Evolutionary conservation across 331 rosid genomes (phyloP).

Genomic region (Stylosanthes scabra): DNA sequence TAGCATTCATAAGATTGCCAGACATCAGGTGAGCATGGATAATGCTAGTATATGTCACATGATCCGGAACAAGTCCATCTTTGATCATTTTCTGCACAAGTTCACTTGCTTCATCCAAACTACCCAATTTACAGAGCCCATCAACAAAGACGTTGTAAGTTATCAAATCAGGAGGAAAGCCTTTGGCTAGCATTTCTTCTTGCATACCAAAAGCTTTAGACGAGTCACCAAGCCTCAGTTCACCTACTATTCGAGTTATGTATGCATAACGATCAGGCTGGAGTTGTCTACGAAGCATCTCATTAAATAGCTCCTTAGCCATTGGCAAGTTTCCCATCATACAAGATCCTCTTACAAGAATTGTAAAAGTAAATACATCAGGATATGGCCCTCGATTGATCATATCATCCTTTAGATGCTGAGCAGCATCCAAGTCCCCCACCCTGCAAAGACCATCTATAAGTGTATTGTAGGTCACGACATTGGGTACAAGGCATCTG

Average conservation of each 20-base stretch:
- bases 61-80: slow-evolving; percentile 67
- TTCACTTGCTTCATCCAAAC: slow-evolving; percentile 58
- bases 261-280: slow-evolving; percentile 71
- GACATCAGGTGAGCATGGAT: slow-evolving; percentile 67
- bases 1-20: slow-evolving; percentile 66
- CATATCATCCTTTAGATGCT: slow-evolving; percentile 67
- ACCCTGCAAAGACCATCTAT: slow-evolving; percentile 70
- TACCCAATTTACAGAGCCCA: slow-evolving; percentile 62
- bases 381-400: slow-evolving; percentile 54
- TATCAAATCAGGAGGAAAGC: slow-evolving; percentile 72
- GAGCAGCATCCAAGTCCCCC: slow-evolving; percentile 73
- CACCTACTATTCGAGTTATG: slow-evolving; percentile 68
- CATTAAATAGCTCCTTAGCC: slow-evolving; percentile 71
- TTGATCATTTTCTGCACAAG: slow-evolving; percentile 58
- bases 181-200: slow-evolving; percentile 74
- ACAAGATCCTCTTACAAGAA: slow-evolving; percentile 68
- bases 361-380: slow-evolving; percentile 75
- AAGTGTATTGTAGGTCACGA: slow-evolving; percentile 79
- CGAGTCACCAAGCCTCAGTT: slow-evolving; percentile 67
- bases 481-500: slow-evolving; percentile 54
- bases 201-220: slow-evolving; percentile 62
- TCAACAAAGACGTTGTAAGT: slow-evolving; percentile 67
- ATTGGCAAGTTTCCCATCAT: slow-evolving; percentile 59
- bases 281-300: slow-evolving; percentile 67
- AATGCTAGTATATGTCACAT: slow-evolving; percentile 74